phyloP scores from a whole-genome alignment of 305 asterid species.

The Lippia alba region DNA sequence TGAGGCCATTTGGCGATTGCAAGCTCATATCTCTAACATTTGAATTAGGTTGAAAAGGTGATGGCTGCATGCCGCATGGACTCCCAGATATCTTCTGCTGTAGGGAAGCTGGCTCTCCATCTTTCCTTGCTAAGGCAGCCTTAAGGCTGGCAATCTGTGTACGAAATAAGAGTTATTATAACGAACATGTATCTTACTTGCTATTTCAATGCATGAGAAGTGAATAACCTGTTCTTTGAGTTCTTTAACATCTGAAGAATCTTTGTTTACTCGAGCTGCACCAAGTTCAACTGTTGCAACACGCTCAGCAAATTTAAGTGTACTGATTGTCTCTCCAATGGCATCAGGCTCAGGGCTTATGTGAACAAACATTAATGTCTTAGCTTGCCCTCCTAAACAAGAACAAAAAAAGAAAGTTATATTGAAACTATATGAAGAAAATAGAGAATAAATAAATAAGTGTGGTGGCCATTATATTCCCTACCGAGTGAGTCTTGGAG shows the following conservation, averaged over 20 bases:
- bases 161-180: slow-evolving; percentile 18
- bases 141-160: slow-evolving; percentile 67
- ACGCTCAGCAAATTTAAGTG: slow-evolving; percentile 93
- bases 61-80: slow-evolving; percentile 45
- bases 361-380: slow-evolving; percentile 91
- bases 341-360: slow-evolving; percentile 91
- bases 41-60: slow-evolving; percentile 48
- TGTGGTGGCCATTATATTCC: slow-evolving; percentile 17
- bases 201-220: not conserved
- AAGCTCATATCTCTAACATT: slow-evolving; percentile 47
- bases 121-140: slow-evolving; percentile 76
- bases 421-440: slow-evolving; percentile 20
- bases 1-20: slow-evolving; percentile 49
- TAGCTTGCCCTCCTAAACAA: slow-evolving; percentile 81
- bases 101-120: slow-evolving; percentile 48
- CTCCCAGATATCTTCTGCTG: slow-evolving; percentile 49
- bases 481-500: slow-evolving; percentile 97
- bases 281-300: slow-evolving; percentile 94
- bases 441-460: slow-evolving; percentile 12
- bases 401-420: slow-evolving; percentile 5
- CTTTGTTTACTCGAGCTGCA: slow-evolving; percentile 86
- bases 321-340: slow-evolving; percentile 82
- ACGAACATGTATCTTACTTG: slow-evolving; percentile 14
- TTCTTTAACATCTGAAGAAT: slow-evolving; percentile 79
- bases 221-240: slow-evolving; percentile 81